Evolutionary conservation across 2,329 filamentous ascomycete genomes (phyloP).

Genomic region (Blastomyces silverae): DNA sequence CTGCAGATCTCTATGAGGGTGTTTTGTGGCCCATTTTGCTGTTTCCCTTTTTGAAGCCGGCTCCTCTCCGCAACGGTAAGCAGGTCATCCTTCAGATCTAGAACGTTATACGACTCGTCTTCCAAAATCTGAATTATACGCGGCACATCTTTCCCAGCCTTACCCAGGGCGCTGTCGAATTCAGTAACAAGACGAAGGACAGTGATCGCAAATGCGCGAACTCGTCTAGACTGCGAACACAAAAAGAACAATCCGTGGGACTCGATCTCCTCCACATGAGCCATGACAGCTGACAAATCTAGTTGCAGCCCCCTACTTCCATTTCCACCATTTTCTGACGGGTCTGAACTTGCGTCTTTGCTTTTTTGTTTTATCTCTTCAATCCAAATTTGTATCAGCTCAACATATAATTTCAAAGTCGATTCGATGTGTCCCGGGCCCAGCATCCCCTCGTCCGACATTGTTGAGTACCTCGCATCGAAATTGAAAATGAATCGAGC

Average conservation of each 20-base stretch:
- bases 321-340: constrained; percentile 54
- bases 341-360: constrained; percentile 61
- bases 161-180: constrained; percentile 82
- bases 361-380: constrained; percentile 88
- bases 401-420: constrained; percentile 84
- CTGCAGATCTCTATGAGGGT: constrained; percentile 90
- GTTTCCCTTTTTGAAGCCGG: constrained; percentile 80
- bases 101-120: constrained; percentile 76
- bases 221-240: constrained; percentile 86
- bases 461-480: constrained; percentile 92
- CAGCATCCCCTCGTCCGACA: constrained; percentile 96
- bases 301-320: constrained; percentile 70
- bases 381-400: constrained; percentile 93
- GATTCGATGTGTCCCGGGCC: constrained; percentile 91
- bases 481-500: constrained; percentile 98
- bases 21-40: constrained; percentile 73
- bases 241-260: constrained; percentile 95
- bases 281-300: constrained; percentile 80
- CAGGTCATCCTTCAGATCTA: constrained; percentile 86
- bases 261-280: constrained; percentile 93
- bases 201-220: constrained; percentile 83
- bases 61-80: constrained; percentile 82
- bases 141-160: constrained; percentile 68
- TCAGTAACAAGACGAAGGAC: constrained; percentile 88
- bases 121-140: constrained; percentile 90